Evolutionary conservation across 768 basidiomycete genomes (phyloP).

Genomic region (Auricularia heimuer): DNA sequence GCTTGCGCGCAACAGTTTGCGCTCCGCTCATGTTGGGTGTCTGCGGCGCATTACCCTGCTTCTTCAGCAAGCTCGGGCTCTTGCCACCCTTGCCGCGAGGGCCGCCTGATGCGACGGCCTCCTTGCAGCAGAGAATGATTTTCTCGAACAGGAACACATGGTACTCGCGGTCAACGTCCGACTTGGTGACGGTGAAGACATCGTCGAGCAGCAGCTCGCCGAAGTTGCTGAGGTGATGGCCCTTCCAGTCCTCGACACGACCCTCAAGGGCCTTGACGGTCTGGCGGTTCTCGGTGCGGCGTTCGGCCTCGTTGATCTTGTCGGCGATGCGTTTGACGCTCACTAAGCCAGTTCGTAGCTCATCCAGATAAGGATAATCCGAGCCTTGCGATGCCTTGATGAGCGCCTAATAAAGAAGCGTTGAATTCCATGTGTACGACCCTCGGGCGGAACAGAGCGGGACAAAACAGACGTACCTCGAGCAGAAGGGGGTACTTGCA

Average conservation of each 20-base stretch:
- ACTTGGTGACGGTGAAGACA: constrained; percentile 91
- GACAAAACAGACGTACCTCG: constrained; percentile 40
- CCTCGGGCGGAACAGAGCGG: constrained; percentile 10
- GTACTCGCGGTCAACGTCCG: constrained; percentile 93
- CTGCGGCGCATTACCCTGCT: constrained; percentile 40
- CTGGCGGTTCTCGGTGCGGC: constrained; percentile 82
- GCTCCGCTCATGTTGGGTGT: constrained; percentile 39
- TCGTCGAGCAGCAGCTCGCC: constrained; percentile 92
- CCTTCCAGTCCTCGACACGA: constrained; percentile 98
- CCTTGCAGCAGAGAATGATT: constrained; percentile 98
- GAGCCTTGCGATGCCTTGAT: constrained; percentile 57
- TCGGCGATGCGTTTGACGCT: constrained; percentile 90
- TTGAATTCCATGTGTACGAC: background rate
- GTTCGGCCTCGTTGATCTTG: constrained; percentile 90
- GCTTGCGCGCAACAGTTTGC: constrained; percentile 37
- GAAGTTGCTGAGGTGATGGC: constrained; percentile 89
- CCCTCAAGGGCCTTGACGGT: constrained; percentile 78
- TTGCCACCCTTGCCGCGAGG: constrained; percentile 59
- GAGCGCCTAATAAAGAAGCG: constrained; percentile 41
- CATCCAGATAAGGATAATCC: constrained; percentile 64
- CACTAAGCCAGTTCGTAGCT: constrained; percentile 73
- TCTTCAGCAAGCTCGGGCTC: constrained; percentile 84
- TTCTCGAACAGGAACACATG: constrained; percentile 98
- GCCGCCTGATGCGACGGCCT: constrained; percentile 50
- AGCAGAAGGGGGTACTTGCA: constrained; percentile 97